Percentiles rank a stretch among this genome's conserved stretches.
These are phyloP conservation scores for Candida cerambycidarum DNA, from an alignment of 805 yeast genomes.

Conservation along the genomic window DNA sequence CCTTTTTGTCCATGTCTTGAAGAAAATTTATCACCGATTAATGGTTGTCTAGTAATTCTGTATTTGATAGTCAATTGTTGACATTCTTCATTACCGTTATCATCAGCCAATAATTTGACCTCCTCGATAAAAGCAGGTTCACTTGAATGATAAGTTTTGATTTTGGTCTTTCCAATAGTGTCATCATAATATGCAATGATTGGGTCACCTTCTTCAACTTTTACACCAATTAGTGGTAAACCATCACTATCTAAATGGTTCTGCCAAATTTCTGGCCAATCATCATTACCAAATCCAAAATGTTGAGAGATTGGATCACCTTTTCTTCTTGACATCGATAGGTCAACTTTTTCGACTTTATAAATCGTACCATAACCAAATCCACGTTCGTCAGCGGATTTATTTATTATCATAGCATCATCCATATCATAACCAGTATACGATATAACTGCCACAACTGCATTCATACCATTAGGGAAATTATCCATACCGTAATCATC, in stretches of 20 bases:
- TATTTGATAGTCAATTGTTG: slow-evolving; percentile 86
- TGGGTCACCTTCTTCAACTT: slow-evolving; percentile 94
- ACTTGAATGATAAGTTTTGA: slow-evolving; percentile 87
- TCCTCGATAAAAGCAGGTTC: slow-evolving; percentile 96
- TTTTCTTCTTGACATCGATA: slow-evolving; percentile 71
- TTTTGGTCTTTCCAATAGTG: slow-evolving; percentile 83
- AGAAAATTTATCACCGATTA: slow-evolving; percentile 96
- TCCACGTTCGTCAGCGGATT: slow-evolving; percentile 96
- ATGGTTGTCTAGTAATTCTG: slow-evolving; percentile 86
- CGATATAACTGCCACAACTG: slow-evolving; percentile 97
- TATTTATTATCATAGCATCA: slow-evolving; percentile 98
- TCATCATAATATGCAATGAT: slow-evolving; percentile 92
- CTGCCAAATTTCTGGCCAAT: slow-evolving; percentile 90
- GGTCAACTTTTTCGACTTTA: slow-evolving; percentile 89
- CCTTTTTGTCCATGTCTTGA: slow-evolving; percentile 99
- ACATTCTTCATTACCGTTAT: slow-evolving; percentile 68
- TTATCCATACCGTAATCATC: slow-evolving; percentile 98
- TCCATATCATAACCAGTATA: slow-evolving; percentile 99
- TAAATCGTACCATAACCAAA: slow-evolving; percentile 96
- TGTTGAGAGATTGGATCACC: slow-evolving; percentile 95
- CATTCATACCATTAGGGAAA: slow-evolving; percentile 97
- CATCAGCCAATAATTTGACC: slow-evolving; percentile 89
- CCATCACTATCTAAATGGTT: slow-evolving; percentile 90
- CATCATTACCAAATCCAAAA: slow-evolving; percentile 91
- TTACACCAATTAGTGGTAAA: slow-evolving; percentile 82